Evolutionary conservation across 163 green algal species (phyloP), one percentile per base, ranked within the genome.

Genomic region (Chlorella variabilis): DNA sequence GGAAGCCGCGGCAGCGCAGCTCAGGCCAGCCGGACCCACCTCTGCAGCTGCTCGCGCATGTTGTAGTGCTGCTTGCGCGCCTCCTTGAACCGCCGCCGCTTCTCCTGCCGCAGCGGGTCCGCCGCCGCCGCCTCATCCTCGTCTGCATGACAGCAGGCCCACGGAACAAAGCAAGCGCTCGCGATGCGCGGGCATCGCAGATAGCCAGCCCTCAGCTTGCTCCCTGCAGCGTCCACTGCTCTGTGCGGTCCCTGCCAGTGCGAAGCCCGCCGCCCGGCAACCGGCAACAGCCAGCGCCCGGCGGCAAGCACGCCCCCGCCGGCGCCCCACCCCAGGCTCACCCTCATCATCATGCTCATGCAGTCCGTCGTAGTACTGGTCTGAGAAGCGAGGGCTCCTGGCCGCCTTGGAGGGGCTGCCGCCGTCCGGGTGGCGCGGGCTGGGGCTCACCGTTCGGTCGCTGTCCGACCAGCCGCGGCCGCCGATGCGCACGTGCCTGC

Each of bases 21-120:
- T n/a, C n/a, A n/a, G n/a, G n/a, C n/a, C n/a, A n/a, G n/a, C 45
- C 11, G 15, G 45, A 13, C 85, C 71, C 59, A 91, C 87, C 68
- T 62, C 41, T 78, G 39, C 42, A 94, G 80, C 51, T 86, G 75
- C 25, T 86, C 67, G 31, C 78, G 82, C 88, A 95, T 92, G 81
- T 93, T 85, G 86, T 95, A 95, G 83, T 95, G 91, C 78, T 86
- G 42, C 69, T 86, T 87, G 48, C 91, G 81, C 41, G 76, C 80
- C 67, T 86, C 87, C 82, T 89, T 83, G 80, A 95, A 95, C 7
- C 77, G 68, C n/a, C 82, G 83, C 42, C 86, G 87, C 80, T 94
- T 94, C 48, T 93, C 86, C 15, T 77, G 33, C 31, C 70, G 67
- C 56, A 84, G 67, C 29, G 75, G 58, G 51, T 84, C 62, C 6